Evolutionary conservation across 2,329 filamentous ascomycete species (phyloP), one percentile per base, ranked within the genome.

Genomic region (Conoideocrella luteorostrata): DNA sequence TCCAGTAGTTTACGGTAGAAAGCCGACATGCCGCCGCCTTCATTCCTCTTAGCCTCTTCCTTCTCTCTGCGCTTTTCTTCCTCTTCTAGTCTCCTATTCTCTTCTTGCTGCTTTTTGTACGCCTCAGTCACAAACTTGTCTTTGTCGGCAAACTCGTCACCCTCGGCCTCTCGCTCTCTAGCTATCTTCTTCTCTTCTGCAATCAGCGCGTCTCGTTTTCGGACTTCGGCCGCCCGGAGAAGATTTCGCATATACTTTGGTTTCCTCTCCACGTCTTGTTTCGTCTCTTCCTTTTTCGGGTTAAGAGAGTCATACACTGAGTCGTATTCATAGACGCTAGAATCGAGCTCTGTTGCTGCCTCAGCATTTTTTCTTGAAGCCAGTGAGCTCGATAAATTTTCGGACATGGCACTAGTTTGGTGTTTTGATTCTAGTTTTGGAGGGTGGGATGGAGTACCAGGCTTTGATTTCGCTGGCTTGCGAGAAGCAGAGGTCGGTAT

Each of bases 121-220:
- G 86, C 86, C 46, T 81, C 83, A 0, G 87, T 93, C 26, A 93
- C 88, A 53, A 93, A 93, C 63, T 84, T 87, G 59, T 93, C 88
- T 67, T 90, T 93, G 55, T 84, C 87, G 0, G 77, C 84, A 55
- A 81, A 93, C 57, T 85, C 84, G 26, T 91, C 87, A 15, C 87
- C 87, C 60, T 93, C 88, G 1, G 79, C 82, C 55, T 86, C 86
- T 36, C 87, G 75, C 60, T 93, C 87, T 20, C 82, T 75, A 53
- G 86, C 82, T 53, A 93, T 73, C 62, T 86, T 78, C 65, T 88
- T 88, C 66, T 93, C 87, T 57, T 87, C 82, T 3, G 87, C 87
- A 22, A 89, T 82, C 39, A 85, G 71, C 37, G 84, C 78, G 61
- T 93, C 87, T 43, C 87, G 80, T 60, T 90, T 88, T 44, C 87